These are phyloP conservation scores for Lachnellula cervina DNA, from an alignment of 2,329 filamentous ascomycete species.

Conservation along the genomic window DNA sequence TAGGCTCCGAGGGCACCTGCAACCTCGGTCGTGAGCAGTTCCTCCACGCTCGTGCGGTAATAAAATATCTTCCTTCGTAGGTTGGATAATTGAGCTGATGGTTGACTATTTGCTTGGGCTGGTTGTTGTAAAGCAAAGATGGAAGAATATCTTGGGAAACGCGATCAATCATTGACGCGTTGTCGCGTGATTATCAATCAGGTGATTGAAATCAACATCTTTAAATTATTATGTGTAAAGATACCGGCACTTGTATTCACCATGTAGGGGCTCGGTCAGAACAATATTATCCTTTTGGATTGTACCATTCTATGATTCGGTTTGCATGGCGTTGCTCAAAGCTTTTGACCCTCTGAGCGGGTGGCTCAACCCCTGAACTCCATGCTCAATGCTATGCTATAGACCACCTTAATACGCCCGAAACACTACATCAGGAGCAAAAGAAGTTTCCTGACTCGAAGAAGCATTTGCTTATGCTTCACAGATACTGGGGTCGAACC, in stretches of 20 bases:
- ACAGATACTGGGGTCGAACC: neutral
- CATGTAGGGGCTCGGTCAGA: too few species aligned
- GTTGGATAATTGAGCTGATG: neutral
- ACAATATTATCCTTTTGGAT: too few species aligned
- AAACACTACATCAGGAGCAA: neutral
- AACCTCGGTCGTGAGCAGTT: too few species aligned
- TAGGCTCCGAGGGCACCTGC: neutral
- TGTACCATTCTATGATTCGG: too few species aligned
- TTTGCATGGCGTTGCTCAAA: neutral
- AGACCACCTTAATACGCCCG: neutral
- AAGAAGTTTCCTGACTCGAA: neutral
- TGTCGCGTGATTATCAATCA: neutral
- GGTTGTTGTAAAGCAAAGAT: neutral
- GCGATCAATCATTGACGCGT: neutral
- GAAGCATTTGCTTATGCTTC: neutral
- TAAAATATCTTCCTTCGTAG: neutral
- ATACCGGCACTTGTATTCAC: too few species aligned
- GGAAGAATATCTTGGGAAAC: neutral
- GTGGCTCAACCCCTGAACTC: neutral
- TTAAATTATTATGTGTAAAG: too few species aligned
- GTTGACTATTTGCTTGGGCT: neutral
- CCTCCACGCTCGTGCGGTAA: too few species aligned
- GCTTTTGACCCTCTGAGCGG: neutral
- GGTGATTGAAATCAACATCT: too few species aligned
- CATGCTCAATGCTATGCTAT: neutral